Evolutionary conservation across 352 stramenopile species (phyloP).

Genomic region (Phytophthora capsici): DNA sequence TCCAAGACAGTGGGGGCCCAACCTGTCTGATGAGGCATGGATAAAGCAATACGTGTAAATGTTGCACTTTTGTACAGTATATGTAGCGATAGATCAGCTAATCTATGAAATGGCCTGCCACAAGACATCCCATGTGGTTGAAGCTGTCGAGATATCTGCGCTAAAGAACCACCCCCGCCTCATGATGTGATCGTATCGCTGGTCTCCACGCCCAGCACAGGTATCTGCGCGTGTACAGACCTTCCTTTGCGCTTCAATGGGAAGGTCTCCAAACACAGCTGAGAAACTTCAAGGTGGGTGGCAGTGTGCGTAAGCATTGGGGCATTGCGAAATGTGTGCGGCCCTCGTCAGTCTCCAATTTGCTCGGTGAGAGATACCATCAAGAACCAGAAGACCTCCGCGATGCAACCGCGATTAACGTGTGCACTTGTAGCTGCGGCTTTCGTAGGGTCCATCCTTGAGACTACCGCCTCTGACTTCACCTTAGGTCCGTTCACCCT

Average conservation of each 20-base stretch:
- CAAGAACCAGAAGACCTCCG: conserved; percentile 5
- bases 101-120: conserved; percentile 2
- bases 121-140: neutral
- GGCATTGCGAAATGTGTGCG: too few relatives aligned
- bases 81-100: neutral
- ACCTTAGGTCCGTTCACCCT: conserved; percentile 25
- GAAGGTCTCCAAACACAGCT: neutral
- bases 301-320: neutral
- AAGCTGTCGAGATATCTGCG: neutral
- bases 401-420: conserved; percentile 16
- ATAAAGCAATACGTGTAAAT: too few relatives aligned
- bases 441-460: neutral
- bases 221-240: neutral
- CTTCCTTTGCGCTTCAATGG: neutral
- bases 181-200: neutral
- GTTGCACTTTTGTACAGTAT: too few relatives aligned
- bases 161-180: neutral
- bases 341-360: conserved; percentile 17
- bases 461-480: conserved; percentile 6
- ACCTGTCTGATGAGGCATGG: neutral
- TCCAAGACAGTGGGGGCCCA: neutral
- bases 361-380: conserved; percentile 6
- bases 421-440: conserved; percentile 6
- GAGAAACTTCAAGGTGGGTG: conserved; percentile 8
- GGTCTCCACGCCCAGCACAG: neutral